phyloP scores from a whole-genome alignment of 1,284 basidiomycete species.

The Cryptococcus hybrid region DNA sequence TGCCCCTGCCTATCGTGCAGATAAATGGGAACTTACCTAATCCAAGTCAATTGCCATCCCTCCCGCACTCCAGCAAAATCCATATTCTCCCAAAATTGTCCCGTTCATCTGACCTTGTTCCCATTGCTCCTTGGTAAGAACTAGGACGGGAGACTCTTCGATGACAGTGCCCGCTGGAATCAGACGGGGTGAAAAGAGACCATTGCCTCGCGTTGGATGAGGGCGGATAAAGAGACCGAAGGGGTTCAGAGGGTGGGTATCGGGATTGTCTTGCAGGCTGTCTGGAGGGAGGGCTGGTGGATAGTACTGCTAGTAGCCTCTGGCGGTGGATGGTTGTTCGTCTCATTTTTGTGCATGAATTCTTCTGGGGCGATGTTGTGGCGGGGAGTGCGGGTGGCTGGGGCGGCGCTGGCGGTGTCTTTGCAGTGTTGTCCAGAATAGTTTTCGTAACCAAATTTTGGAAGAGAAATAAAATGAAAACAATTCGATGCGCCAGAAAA shows the following conservation, averaged over 20 bases:
- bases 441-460: too few relatives aligned
- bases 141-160: slow-evolving; percentile 82
- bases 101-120: slow-evolving; percentile 58
- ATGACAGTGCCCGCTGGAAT: slow-evolving; percentile 67
- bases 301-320: not conserved
- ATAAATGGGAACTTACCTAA: slow-evolving; percentile 61
- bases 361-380: not conserved
- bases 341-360: not conserved
- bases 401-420: too few relatives aligned
- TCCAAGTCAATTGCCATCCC: slow-evolving; percentile 81
- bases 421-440: too few relatives aligned
- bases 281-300: not conserved
- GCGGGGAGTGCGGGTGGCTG: too few relatives aligned
- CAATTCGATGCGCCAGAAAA: too few relatives aligned
- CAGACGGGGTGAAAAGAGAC: slow-evolving; percentile 53
- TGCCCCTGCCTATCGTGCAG: not conserved
- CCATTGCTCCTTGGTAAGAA: slow-evolving; percentile 73
- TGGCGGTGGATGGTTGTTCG: not conserved
- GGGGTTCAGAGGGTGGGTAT: slow-evolving; percentile 35
- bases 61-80: slow-evolving; percentile 75
- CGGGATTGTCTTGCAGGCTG: not conserved
- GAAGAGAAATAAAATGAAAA: too few relatives aligned
- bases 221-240: slow-evolving; percentile 32
- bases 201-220: slow-evolving; percentile 37
- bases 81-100: slow-evolving; percentile 78